Evolutionary conservation across 495 filamentous ascomycete species (phyloP).

Genomic region (Xylaria bambusicola): DNA sequence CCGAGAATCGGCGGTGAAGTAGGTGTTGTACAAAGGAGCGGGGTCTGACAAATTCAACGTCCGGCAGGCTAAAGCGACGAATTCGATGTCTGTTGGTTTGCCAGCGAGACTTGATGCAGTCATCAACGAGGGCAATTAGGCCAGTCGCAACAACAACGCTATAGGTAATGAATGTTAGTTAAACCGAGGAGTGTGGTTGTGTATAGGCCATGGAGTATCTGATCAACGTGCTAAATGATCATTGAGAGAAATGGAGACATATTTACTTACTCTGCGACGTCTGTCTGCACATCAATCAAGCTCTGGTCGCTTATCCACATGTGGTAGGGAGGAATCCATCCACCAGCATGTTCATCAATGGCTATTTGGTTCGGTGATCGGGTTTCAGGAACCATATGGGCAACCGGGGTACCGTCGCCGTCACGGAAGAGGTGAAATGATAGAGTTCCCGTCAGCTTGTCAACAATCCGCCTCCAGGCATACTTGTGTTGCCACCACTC

Average conservation of each 20-base stretch:
- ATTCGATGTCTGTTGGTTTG: slow-evolving; percentile 58
- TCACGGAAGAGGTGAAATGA: slow-evolving; percentile 78
- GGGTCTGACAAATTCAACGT: slow-evolving; percentile 68
- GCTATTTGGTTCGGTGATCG: slow-evolving; percentile 66
- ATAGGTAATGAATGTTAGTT: slow-evolving; percentile 19
- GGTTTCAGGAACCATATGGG: slow-evolving; percentile 82
- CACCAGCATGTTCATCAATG: slow-evolving; percentile 78
- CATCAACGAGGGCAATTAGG: slow-evolving; percentile 86
- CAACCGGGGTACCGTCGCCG: slow-evolving; percentile 63
- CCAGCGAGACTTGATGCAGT: slow-evolving; percentile 83
- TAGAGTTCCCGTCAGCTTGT: slow-evolving; percentile 60
- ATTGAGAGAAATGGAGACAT: background rate
- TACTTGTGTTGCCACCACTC: slow-evolving; percentile 91
- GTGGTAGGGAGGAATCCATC: slow-evolving; percentile 87
- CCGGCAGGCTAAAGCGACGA: slow-evolving; percentile 58
- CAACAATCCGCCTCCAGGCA: slow-evolving; percentile 75
- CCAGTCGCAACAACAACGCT: slow-evolving; percentile 91
- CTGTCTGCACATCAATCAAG: slow-evolving; percentile 66
- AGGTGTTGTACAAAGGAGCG: slow-evolving; percentile 77
- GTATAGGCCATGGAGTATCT: too few relatives aligned
- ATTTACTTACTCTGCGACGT: slow-evolving; percentile 87
- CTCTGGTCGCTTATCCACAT: slow-evolving; percentile 81
- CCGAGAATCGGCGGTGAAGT: slow-evolving; percentile 62
- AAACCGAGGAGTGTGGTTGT: too few relatives aligned
- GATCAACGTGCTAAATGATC: too few relatives aligned